Evolutionary conservation across 2,329 filamentous ascomycete genomes (phyloP).

Genomic region (Diaporthe vexans): DNA sequence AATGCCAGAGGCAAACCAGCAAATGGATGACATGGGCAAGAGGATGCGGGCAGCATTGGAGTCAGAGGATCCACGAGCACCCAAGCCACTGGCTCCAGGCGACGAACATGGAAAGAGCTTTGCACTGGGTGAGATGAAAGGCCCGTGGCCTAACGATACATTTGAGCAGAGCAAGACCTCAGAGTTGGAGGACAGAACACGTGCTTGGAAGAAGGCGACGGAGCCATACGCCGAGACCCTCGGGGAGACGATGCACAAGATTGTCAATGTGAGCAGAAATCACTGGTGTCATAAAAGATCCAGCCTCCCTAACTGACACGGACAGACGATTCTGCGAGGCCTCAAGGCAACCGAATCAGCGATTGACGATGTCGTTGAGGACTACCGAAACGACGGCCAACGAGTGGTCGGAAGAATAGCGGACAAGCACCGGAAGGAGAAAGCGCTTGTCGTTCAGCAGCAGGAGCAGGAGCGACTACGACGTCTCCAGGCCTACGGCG

Average conservation of each 20-base stretch:
- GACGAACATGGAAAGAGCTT: not conserved
- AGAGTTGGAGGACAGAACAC: not conserved
- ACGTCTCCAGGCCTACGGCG: constrained; percentile 6
- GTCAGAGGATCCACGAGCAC: not conserved
- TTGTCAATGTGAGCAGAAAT: constrained; percentile 35
- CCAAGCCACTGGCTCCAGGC: no score
- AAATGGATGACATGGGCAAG: not conserved
- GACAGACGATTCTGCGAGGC: constrained; percentile 34
- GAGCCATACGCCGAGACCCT: constrained; percentile 26
- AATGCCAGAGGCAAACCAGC: not conserved
- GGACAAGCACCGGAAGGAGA: constrained; percentile 25
- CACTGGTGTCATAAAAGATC: no score
- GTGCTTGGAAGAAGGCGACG: not conserved
- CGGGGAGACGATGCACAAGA: constrained; percentile 38
- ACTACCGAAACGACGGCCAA: constrained; percentile 30
- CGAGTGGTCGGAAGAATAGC: constrained; percentile 25
- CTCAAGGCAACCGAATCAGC: constrained; percentile 35
- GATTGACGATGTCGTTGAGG: constrained; percentile 24
- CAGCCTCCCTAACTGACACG: not conserved
- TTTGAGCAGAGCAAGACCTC: not conserved
- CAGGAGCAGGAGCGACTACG: constrained; percentile 27
- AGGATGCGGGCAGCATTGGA: constrained; percentile 23
- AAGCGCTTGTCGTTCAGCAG: not conserved
- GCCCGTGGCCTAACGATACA: not conserved
- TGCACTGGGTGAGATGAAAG: not conserved